Evolutionary conservation across 164 flowering plant genomes (phyloP).

Genomic region (Paratinospora sagittata): DNA sequence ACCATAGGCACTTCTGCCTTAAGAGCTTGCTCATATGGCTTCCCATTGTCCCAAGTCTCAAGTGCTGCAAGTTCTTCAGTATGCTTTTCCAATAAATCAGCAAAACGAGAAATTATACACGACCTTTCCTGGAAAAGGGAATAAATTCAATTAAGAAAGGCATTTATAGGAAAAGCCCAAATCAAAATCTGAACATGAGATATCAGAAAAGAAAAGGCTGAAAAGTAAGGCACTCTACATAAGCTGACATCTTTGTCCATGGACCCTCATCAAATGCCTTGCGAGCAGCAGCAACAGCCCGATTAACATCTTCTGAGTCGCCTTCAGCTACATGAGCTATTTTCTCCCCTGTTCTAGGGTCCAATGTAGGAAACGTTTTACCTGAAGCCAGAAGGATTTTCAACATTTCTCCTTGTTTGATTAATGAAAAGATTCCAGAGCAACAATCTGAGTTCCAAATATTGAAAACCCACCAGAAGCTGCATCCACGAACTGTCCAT

Average conservation of each 20-base stretch:
- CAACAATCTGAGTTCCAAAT: not conserved
- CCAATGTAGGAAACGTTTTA: constrained; percentile 60
- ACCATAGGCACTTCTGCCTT: constrained; percentile 33
- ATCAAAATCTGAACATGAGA: not conserved
- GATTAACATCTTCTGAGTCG: constrained; percentile 63
- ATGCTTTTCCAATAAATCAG: constrained; percentile 47
- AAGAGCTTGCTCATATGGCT: constrained; percentile 36
- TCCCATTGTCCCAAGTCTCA: constrained; percentile 55
- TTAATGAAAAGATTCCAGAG: not conserved
- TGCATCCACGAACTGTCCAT: constrained; percentile 74
- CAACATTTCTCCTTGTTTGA: not conserved
- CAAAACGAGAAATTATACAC: constrained; percentile 28
- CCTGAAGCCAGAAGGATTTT: constrained; percentile 31
- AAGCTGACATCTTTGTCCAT: constrained; percentile 83
- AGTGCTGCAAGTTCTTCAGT: constrained; percentile 41
- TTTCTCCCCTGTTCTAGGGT: constrained; percentile 72
- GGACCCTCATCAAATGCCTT: constrained; percentile 88
- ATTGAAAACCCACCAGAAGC: constrained; percentile 48
- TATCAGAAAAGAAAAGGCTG: not conserved
- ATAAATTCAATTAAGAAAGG: not conserved
- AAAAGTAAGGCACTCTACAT: constrained; percentile 32
- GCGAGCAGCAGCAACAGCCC: constrained; percentile 78
- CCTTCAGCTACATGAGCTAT: constrained; percentile 80
- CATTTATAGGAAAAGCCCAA: not conserved
- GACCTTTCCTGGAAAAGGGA: constrained; percentile 44